Conservation (phyloP, 2,329 filamentous ascomycete species). For the Didymella pinodella region DNA sequence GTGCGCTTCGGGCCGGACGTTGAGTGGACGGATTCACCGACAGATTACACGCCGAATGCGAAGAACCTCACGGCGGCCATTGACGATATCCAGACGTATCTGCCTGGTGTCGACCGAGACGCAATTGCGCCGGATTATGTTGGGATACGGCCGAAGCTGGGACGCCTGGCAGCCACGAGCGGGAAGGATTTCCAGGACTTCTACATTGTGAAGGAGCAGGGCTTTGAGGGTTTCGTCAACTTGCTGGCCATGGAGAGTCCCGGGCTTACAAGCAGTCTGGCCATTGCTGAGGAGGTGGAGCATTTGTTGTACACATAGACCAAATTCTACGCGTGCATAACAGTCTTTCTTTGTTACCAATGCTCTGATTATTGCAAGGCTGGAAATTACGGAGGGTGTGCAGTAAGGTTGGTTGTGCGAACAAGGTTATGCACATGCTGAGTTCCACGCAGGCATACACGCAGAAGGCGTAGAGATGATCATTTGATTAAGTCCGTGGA, state of each 20-base stretch:
- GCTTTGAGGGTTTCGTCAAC: slow-evolving; percentile 84
- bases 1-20: slow-evolving; percentile 94
- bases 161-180: slow-evolving; percentile 66
- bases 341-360: not conserved
- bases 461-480: not conserved
- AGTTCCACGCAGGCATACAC: not conserved
- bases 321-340: not conserved
- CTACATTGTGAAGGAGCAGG: slow-evolving; percentile 77
- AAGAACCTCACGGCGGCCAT: slow-evolving; percentile 72
- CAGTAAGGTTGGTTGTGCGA: not conserved
- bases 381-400: not conserved
- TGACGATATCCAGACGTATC: slow-evolving; percentile 76
- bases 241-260: slow-evolving; percentile 93
- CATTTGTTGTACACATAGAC: slow-evolving; percentile 58
- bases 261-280: slow-evolving; percentile 84
- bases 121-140: slow-evolving; percentile 84
- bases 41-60: slow-evolving; percentile 73
- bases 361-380: not conserved
- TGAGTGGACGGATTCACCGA: slow-evolving; percentile 81
- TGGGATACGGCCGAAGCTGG: slow-evolving; percentile 88
- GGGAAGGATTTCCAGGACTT: slow-evolving; percentile 82
- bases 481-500: slow-evolving; percentile 10
- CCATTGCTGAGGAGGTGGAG: slow-evolving; percentile 81
- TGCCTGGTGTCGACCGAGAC: slow-evolving; percentile 74
- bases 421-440: not conserved